A percentile compares a stretch with the other conserved stretches of the same genome.
Evolutionary conservation across 768 basidiomycete species (phyloP).

Genomic region (Auricularia sp.): DNA sequence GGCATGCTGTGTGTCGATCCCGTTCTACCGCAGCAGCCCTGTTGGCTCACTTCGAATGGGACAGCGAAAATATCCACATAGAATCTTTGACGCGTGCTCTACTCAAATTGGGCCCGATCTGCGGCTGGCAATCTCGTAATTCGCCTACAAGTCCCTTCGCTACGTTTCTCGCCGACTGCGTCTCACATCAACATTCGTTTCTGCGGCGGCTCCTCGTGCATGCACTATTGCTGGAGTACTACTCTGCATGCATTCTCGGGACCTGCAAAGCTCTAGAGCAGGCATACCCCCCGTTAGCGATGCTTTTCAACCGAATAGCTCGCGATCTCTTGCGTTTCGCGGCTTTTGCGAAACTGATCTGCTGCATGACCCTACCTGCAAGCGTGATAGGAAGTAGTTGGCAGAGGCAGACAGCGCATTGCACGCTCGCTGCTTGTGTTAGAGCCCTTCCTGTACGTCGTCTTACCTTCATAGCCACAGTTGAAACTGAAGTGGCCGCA

Average conservation of each 20-base stretch:
- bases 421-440: background rate
- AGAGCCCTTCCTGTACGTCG: background rate
- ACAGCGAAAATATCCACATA: slow-evolving; percentile 81
- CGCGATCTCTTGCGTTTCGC: background rate
- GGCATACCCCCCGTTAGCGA: background rate
- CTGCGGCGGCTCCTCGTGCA: too few species aligned
- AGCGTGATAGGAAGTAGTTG: background rate
- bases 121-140: background rate
- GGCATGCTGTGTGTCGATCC: slow-evolving; percentile 67
- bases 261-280: background rate
- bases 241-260: too few species aligned
- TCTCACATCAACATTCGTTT: too few species aligned
- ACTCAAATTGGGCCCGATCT: background rate
- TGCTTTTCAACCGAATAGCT: background rate
- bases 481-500: background rate
- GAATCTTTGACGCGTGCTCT: slow-evolving; percentile 77
- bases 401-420: background rate
- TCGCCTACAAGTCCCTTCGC: background rate
- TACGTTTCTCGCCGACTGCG: background rate
- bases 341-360: background rate
- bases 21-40: background rate
- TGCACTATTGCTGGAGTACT: too few species aligned
- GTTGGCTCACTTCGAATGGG: background rate
- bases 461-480: background rate
- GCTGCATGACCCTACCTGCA: background rate